Evolutionary conservation across 768 basidiomycete species (phyloP), one percentile per base, ranked within the genome.

Genomic region (Naganishia vaughanmartiniae): DNA sequence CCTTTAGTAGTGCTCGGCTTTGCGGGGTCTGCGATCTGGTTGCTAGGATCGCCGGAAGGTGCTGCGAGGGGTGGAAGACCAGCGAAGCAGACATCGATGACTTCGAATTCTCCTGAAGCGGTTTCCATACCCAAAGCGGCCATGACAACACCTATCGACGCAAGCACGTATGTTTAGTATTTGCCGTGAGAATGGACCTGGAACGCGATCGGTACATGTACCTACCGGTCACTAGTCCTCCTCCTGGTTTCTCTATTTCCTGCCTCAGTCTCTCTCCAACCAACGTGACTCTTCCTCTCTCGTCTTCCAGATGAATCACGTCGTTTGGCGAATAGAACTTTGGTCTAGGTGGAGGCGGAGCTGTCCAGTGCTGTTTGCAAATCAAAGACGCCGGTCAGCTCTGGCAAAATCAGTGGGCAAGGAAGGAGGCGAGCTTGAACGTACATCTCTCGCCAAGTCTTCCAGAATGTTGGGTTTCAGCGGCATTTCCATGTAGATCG

Each of bases 401-500:
- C 33, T 21, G 30, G 63, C 42, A 54, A 17, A 46, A 17, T 17
- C 45, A n/a, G n/a, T n/a, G n/a, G n/a, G 65, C 30, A 33, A 21
- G 54, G 26, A 30, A 65, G 33, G 21, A 45, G 39, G 21, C 24
- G 17, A 2, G n/a, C 6, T 21, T 19, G 46, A 12, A 31, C 31
- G 34, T 77, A 97, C 96, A 76, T 99, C 93, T 79, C 91, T 86
- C 28, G 89, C 92, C 73, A 98, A 87, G 73, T 99, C 96, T 75
- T 93, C 90, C 72, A 99, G 85, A n/a, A 99, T 91, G 77, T 97
- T 98, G 0, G 95, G 95, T 78, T 99, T 99, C 65, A 98, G 84
- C 11, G 93, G 92, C 96, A 99, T 99, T 71, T 99, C 93, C 88
- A 98, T 89, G 80, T 97, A 99, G 7, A 97, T 89, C 0, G 96